Percentiles rank a stretch among this genome's conserved stretches.
Evolutionary conservation across 2,329 filamentous ascomycete species (phyloP).

Genomic region (Sclerotinia nivalis): DNA sequence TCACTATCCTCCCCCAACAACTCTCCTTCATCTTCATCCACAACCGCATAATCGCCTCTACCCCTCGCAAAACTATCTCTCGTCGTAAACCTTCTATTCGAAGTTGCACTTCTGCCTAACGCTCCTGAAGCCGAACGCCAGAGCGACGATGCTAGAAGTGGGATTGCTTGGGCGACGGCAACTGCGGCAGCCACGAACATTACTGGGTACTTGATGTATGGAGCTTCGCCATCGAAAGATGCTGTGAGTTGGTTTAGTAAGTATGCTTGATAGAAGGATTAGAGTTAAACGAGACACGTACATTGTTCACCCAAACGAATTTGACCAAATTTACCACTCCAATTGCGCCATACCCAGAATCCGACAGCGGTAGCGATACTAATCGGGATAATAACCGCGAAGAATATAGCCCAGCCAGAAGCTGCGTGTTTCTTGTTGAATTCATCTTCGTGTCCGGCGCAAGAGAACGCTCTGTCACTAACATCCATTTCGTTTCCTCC

Average conservation of each 20-base stretch:
- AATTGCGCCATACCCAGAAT: conserved; percentile 83
- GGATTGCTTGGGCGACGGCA: conserved; percentile 61
- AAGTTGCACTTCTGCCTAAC: conserved; percentile 47
- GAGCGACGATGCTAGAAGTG: conserved; percentile 69
- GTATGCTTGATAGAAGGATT: neutral
- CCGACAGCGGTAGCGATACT: conserved; percentile 69
- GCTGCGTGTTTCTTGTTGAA: conserved; percentile 73
- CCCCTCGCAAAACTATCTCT: conserved; percentile 86
- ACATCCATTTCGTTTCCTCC: conserved; percentile 72
- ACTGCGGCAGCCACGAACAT: conserved; percentile 66
- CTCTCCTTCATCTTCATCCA: conserved; percentile 94
- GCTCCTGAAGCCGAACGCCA: conserved; percentile 65
- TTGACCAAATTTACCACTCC: conserved; percentile 87
- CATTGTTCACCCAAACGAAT: conserved; percentile 80
- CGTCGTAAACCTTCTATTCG: conserved; percentile 69
- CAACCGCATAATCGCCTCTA: conserved; percentile 81
- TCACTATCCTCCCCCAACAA: conserved; percentile 91
- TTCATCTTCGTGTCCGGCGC: conserved; percentile 78
- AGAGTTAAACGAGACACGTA: conserved; percentile 28
- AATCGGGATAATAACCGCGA: conserved; percentile 78
- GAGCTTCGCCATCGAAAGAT: conserved; percentile 67
- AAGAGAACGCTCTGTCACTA: conserved; percentile 60
- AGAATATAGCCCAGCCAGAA: conserved; percentile 75
- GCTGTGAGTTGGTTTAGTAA: conserved; percentile 33
- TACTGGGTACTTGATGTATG: conserved; percentile 81